phyloP scores from a whole-genome alignment of 208 protist species.

The Strigomonas galati region DNA sequence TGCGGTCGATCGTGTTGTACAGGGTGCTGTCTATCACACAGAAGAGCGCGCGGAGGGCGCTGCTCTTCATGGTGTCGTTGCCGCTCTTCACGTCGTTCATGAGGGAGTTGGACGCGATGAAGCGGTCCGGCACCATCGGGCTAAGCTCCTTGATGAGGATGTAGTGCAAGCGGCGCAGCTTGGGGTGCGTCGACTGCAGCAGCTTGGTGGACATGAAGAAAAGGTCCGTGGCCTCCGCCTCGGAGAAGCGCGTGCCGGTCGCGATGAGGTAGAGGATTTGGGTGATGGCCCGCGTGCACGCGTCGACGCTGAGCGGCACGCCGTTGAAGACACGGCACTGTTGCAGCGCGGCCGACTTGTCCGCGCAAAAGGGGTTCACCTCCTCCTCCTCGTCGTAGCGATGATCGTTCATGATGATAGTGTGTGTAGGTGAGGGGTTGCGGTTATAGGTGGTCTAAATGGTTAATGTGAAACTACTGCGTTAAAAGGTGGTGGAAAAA shows the following conservation, averaged over 20 bases:
- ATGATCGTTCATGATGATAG: constrained; percentile 25
- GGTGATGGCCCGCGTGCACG: constrained; percentile 89
- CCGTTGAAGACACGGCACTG: constrained; percentile 95
- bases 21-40: constrained; percentile 95
- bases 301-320: constrained; percentile 78
- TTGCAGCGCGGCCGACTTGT: constrained; percentile 95
- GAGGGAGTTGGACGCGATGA: constrained; percentile 97
- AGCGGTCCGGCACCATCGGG: constrained; percentile 92
- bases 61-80: constrained; percentile 91
- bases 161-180: constrained; percentile 97
- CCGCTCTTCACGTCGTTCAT: constrained; percentile 96
- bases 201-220: constrained; percentile 99
- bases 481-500: neutral
- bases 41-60: constrained; percentile 94
- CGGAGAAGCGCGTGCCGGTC: constrained; percentile 91
- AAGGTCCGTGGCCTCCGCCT: constrained; percentile 95
- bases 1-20: constrained; percentile 95
- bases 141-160: constrained; percentile 98
- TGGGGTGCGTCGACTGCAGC: constrained; percentile 94
- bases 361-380: constrained; percentile 89
- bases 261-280: constrained; percentile 96
- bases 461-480: neutral
- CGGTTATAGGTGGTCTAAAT: neutral
- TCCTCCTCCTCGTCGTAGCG: constrained; percentile 83
- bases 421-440: neutral